These are phyloP conservation scores for Hysterium pulicare DNA, from an alignment of 2,329 filamentous ascomycete genomes.

Conservation along the genomic window DNA sequence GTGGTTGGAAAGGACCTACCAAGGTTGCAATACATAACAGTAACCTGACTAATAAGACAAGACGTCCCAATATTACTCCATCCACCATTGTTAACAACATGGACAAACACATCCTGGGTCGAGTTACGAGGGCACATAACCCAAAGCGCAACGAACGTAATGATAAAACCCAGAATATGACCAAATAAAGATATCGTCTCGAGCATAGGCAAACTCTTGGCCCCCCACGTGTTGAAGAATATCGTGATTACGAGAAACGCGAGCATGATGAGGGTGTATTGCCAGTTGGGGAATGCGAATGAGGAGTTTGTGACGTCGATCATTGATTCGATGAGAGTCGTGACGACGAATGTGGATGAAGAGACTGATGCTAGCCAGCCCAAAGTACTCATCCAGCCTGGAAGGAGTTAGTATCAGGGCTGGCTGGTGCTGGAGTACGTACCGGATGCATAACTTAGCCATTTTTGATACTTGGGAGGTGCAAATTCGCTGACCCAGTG, in stretches of 20 bases:
- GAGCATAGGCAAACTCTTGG: constrained; percentile 15
- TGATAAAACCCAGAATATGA: constrained; percentile 18
- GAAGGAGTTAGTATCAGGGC: not conserved
- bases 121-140: constrained; percentile 12
- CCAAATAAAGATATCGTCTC: constrained; percentile 17
- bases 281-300: constrained; percentile 24
- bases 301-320: constrained; percentile 26
- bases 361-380: constrained; percentile 36
- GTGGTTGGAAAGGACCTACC: constrained; percentile 1
- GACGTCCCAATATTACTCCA: constrained; percentile 15
- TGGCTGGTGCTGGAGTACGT: not conserved
- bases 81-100: constrained; percentile 13
- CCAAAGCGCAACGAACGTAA: constrained; percentile 20
- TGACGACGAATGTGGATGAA: constrained; percentile 32
- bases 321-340: constrained; percentile 35
- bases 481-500: constrained; percentile 12
- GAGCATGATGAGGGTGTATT: constrained; percentile 25
- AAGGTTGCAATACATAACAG: constrained; percentile 15
- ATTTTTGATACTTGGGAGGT: constrained; percentile 9
- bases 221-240: constrained; percentile 19
- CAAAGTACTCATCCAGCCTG: constrained; percentile 35
- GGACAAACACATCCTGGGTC: constrained; percentile 8
- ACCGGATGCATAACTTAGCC: constrained; percentile 9
- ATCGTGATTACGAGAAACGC: constrained; percentile 18
- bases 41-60: constrained; percentile 16